A percentile compares a stretch with the other conserved stretches of the same genome.
phyloP scores from a whole-genome alignment of 169 alveolate species.

The Plasmodium coatneyi region DNA sequence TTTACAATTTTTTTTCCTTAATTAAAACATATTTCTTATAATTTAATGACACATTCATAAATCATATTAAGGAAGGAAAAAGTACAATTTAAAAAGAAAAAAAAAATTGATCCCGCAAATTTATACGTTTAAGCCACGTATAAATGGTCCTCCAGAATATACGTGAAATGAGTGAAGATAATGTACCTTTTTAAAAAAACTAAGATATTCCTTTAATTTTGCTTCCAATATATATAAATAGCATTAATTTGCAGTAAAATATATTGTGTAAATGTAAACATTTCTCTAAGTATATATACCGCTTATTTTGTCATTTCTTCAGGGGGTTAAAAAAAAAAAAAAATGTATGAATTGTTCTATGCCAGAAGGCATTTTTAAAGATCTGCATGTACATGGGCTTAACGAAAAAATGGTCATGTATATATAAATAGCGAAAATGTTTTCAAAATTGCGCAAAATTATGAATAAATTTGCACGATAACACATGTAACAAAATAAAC shows the following conservation, averaged over 20 bases:
- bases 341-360: constrained; percentile 16
- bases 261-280: neutral
- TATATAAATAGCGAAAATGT: neutral
- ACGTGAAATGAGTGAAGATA: neutral
- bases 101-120: constrained; percentile 30
- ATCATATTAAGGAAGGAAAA: constrained; percentile 14
- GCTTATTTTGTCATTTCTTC: neutral
- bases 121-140: neutral
- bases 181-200: neutral
- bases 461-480: neutral
- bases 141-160: neutral
- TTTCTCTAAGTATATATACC: neutral
- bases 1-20: neutral
- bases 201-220: neutral
- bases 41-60: neutral
- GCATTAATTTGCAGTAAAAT: neutral
- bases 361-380: neutral
- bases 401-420: neutral
- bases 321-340: constrained; percentile 32
- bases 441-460: neutral
- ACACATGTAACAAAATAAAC: neutral
- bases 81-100: neutral
- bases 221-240: neutral
- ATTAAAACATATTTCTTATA: neutral
- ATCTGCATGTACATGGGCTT: constrained; percentile 56